Percentiles rank a stretch among this genome's conserved stretches.
Conservation (phyloP, 257 asterid species). For the Solanum ossicruentum region DNA sequence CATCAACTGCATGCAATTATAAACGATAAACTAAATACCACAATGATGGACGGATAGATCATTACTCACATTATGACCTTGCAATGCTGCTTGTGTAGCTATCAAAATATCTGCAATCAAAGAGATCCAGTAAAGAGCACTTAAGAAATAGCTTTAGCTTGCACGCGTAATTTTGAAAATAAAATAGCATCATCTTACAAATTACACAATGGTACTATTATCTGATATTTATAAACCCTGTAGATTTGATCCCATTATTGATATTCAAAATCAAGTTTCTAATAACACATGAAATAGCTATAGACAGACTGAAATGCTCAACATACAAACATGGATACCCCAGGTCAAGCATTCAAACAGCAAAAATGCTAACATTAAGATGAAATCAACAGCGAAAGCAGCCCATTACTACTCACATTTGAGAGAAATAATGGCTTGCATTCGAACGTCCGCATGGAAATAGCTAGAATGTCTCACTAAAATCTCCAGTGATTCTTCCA, state of each 20-base stretch:
- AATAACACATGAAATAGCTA: not conserved
- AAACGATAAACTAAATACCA: not conserved
- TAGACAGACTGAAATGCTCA: not conserved
- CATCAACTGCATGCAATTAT: not conserved
- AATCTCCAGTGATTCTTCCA: constrained; percentile 85
- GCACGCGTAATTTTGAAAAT: not conserved
- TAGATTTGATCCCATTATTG: not conserved
- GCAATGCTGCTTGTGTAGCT: constrained; percentile 58
- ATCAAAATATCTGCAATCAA: constrained; percentile 59
- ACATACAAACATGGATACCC: not conserved
- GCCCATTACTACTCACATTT: constrained; percentile 49
- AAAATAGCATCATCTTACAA: not conserved
- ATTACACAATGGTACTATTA: not conserved
- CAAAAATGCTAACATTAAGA: not conserved
- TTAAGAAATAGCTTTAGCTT: not conserved
- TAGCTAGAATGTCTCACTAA: constrained; percentile 70
- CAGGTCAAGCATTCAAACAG: not conserved
- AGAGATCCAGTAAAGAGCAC: not conserved
- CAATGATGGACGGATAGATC: not conserved
- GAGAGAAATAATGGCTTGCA: constrained; percentile 82
- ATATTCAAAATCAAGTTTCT: not conserved
- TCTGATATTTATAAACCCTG: not conserved
- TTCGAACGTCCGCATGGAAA: constrained; percentile 95
- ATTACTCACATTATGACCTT: constrained; percentile 70
- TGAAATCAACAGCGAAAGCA: not conserved